These are phyloP conservation scores for Coniochaeta sp. DNA, from an alignment of 2,329 filamentous ascomycete species.

Conservation along the genomic window DNA sequence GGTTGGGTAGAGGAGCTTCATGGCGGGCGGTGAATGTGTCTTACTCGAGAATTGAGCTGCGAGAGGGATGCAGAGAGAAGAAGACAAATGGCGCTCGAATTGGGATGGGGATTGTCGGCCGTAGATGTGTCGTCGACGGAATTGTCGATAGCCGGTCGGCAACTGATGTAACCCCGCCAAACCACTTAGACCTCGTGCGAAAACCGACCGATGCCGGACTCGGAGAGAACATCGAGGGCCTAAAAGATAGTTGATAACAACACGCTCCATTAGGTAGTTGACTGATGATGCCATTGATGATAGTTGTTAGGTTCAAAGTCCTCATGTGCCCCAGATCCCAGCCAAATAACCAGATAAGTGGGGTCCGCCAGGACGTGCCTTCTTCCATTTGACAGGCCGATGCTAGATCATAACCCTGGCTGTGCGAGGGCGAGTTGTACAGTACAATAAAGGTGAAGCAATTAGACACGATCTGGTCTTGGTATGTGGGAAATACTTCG, in stretches of 20 bases:
- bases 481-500: no score
- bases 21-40: slow-evolving; percentile 20
- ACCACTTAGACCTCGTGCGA: background rate
- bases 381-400: no score
- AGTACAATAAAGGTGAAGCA: no score
- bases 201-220: background rate
- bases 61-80: background rate
- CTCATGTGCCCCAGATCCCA: no score
- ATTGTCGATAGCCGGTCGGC: background rate
- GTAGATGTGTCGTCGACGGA: background rate
- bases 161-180: background rate
- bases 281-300: no score
- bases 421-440: no score
- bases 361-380: no score
- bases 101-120: background rate
- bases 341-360: no score
- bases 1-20: slow-evolving; percentile 63
- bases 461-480: no score
- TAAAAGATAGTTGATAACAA: no score
- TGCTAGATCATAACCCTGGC: background rate
- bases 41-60: background rate
- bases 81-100: background rate
- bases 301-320: no score
- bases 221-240: background rate
- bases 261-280: no score